Conservation (phyloP, 2,329 filamentous ascomycete species). For the Rhynchosporium secalis region DNA sequence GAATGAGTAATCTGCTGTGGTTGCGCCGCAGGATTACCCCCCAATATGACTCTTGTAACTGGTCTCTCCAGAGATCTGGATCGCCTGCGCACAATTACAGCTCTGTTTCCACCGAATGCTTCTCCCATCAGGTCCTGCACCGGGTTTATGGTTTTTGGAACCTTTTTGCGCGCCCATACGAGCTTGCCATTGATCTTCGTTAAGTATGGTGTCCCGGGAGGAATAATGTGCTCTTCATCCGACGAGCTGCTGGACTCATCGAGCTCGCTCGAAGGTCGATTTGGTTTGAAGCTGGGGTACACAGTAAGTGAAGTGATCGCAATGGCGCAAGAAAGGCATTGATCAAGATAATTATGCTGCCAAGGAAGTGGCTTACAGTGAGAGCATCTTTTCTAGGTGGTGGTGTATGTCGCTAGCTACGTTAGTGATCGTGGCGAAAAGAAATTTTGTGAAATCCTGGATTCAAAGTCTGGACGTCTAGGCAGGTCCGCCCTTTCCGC, state of each 20-base stretch:
- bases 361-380: background rate
- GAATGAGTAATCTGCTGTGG: constrained; percentile 8
- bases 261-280: constrained; percentile 10
- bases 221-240: constrained; percentile 21
- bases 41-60: constrained; percentile 21
- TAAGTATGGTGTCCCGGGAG: constrained; percentile 33
- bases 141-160: constrained; percentile 20
- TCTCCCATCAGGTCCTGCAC: constrained; percentile 31
- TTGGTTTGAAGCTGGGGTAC: constrained; percentile 24
- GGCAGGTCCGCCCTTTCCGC: background rate
- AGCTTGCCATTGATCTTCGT: constrained; percentile 38
- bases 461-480: background rate
- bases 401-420: background rate
- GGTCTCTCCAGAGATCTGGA: constrained; percentile 23
- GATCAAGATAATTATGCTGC: background rate
- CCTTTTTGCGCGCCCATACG: constrained; percentile 35
- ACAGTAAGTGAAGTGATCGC: background rate
- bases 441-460: background rate
- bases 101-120: constrained; percentile 24
- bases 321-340: too few relatives aligned
- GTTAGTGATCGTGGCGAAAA: background rate
- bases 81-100: constrained; percentile 22
- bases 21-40: constrained; percentile 23
- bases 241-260: background rate
- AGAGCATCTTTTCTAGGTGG: constrained; percentile 3